A percentile compares a stretch with the other conserved stretches of the same genome.
Conservation (phyloP, 139 green algal species). For the Dunaliella primolecta region DNA sequence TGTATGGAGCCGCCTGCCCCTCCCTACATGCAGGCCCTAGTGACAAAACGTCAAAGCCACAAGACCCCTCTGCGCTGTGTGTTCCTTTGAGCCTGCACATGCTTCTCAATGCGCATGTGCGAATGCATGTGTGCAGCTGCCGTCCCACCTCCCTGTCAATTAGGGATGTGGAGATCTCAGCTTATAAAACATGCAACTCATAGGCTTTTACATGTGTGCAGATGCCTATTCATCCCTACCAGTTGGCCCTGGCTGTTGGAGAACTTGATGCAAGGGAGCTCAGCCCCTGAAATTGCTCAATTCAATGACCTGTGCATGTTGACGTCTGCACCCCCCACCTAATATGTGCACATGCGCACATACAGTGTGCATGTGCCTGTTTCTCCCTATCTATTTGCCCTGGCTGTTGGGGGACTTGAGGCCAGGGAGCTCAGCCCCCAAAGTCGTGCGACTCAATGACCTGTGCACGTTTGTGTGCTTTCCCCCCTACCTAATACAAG, state of each 20-base stretch:
- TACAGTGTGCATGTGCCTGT: slow-evolving; percentile 48
- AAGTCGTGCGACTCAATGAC: no score
- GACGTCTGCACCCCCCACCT: no score
- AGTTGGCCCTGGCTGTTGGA: slow-evolving; percentile 88
- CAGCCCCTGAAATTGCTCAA: slow-evolving; percentile 4
- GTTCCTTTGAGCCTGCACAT: background rate
- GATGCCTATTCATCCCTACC: slow-evolving; percentile 83
- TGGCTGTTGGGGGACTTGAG: slow-evolving; percentile 83
- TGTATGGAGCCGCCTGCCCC: no score
- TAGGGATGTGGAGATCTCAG: no score
- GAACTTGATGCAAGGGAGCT: slow-evolving; percentile 57
- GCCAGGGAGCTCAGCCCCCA: slow-evolving; percentile 21
- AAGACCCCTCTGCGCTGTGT: no score
- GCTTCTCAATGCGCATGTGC: background rate
- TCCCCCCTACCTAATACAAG: no score
- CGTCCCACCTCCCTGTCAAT: no score
- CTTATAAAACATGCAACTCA: no score
- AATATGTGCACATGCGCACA: background rate
- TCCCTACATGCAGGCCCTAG: no score
- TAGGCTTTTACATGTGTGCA: background rate
- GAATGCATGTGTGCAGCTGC: background rate
- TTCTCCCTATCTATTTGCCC: slow-evolving; percentile 88
- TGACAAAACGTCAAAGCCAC: no score
- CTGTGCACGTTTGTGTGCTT: no score
- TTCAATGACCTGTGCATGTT: no score